Evolutionary conservation across 1,284 basidiomycete genomes (phyloP), one percentile per base, ranked within the genome.

Genomic region (Papiliotrema laurentii): DNA sequence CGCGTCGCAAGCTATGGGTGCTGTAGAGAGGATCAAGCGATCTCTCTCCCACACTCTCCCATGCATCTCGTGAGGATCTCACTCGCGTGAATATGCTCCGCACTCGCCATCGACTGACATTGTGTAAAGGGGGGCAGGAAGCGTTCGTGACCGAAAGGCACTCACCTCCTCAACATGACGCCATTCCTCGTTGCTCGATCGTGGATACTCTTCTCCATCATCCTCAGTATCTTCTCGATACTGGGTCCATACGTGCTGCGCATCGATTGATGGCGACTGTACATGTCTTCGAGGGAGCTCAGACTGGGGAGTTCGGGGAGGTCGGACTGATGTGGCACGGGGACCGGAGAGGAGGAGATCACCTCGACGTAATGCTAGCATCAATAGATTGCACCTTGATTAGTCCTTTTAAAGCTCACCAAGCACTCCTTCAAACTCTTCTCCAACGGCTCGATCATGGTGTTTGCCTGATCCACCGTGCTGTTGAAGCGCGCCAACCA

Each of bases 381-480:
- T 49, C 44, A 36, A 38, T 16, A 5, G 13, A 18, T 35, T n/a
- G n/a, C n/a, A n/a, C n/a, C n/a, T n/a, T n/a, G n/a, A n/a, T n/a
- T n/a, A n/a, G 27, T 10, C 19, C 5, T 42, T n/a, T 21, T 28
- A 18, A 13, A 13, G 51, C 61, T 49, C 19, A 68, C 67, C 14
- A 51, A 51, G 27, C 64, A 61, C 14, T 63, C 64, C 10, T 27
- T 39, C 34, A 64, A 38, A 36, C 62, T 68, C 69, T 91, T 94
- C 75, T 96, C 89, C 55, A 97, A 73, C 63, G 89, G 90, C 25
- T 84, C 83, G 89, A 97, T 93, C 91, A 97, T 94, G 25, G 87
- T 89, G 65, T 93, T 87, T 28, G 91, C 91, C 71, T 97, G 92
- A 55, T 88, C 84, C 13, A 68, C 69, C 1, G 71, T 63, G 3